Percentiles rank a stretch among this genome's conserved stretches.
phyloP scores from a whole-genome alignment of 805 yeast genomes.

The Naumovozyma castellii region DNA sequence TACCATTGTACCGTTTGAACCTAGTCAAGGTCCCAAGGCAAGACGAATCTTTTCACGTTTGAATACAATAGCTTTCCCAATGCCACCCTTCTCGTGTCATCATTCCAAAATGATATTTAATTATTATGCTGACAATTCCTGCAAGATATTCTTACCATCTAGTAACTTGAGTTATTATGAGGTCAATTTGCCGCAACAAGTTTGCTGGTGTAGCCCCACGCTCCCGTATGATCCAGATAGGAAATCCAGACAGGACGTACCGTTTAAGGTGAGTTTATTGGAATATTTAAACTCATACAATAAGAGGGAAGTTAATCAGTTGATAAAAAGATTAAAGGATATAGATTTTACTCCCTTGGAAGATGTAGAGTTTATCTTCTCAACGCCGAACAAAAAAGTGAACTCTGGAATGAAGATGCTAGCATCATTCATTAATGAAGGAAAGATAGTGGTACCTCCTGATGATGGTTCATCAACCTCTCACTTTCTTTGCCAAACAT shows the following conservation, averaged over 20 bases:
- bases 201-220: constrained; percentile 54
- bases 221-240: constrained; percentile 10
- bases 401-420: constrained; percentile 20
- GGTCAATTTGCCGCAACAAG: constrained; percentile 50
- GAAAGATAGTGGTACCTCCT: not conserved
- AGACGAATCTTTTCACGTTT: constrained; percentile 7
- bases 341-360: constrained; percentile 40
- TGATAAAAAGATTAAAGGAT: constrained; percentile 22
- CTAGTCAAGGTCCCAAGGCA: constrained; percentile 4
- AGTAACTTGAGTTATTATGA: constrained; percentile 50
- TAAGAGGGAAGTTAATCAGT: constrained; percentile 17
- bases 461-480: not conserved
- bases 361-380: constrained; percentile 43
- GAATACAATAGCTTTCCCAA: constrained; percentile 23
- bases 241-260: constrained; percentile 2
- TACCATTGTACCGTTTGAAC: constrained; percentile 22
- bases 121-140: constrained; percentile 36
- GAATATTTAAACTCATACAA: constrained; percentile 39
- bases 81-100: constrained; percentile 41
- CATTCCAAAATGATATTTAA: constrained; percentile 65
- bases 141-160: constrained; percentile 49
- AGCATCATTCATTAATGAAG: not conserved
- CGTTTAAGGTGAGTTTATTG: constrained; percentile 39
- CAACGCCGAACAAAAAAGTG: constrained; percentile 39
- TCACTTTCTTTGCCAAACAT: constrained; percentile 30